These are phyloP conservation scores for Phytophthora quininea DNA, from an alignment of 352 stramenopile genomes.

Conservation along the genomic window DNA sequence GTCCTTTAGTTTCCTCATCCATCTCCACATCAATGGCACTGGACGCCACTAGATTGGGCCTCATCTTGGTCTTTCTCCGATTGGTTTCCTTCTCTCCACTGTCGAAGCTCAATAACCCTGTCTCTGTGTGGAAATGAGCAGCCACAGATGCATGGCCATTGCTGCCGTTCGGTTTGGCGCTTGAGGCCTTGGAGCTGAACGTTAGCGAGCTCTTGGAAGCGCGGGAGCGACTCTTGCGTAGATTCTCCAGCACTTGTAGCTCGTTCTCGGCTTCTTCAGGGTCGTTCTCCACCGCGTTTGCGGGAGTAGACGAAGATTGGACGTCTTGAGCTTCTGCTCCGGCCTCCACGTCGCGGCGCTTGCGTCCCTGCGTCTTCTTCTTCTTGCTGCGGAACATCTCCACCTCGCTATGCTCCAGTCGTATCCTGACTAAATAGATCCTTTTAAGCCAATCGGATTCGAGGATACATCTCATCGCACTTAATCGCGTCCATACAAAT, in stretches of 20 bases:
- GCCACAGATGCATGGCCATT: neutral
- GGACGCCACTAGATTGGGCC: conserved; percentile 56
- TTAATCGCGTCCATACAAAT: neutral
- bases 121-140: conserved; percentile 1
- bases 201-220: conserved; percentile 37
- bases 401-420: neutral
- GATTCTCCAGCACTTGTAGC: conserved; percentile 31
- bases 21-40: conserved; percentile 29
- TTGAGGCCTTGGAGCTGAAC: conserved; percentile 46
- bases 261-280: conserved; percentile 23
- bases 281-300: conserved; percentile 7
- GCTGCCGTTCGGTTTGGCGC: neutral
- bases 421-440: no score
- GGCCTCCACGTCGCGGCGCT: conserved; percentile 37
- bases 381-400: conserved; percentile 54
- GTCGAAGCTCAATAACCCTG: conserved; percentile 61
- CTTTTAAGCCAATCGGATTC: no score
- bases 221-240: conserved; percentile 46
- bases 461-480: neutral
- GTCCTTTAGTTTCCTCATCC: conserved; percentile 18
- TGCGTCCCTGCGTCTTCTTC: conserved; percentile 45
- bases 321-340: conserved; percentile 12
- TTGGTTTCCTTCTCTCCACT: conserved; percentile 33
- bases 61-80: conserved; percentile 58
- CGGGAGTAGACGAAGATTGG: neutral